phyloP scores from a whole-genome alignment of 768 basidiomycete species.

The Sarcomyxa edulis region DNA sequence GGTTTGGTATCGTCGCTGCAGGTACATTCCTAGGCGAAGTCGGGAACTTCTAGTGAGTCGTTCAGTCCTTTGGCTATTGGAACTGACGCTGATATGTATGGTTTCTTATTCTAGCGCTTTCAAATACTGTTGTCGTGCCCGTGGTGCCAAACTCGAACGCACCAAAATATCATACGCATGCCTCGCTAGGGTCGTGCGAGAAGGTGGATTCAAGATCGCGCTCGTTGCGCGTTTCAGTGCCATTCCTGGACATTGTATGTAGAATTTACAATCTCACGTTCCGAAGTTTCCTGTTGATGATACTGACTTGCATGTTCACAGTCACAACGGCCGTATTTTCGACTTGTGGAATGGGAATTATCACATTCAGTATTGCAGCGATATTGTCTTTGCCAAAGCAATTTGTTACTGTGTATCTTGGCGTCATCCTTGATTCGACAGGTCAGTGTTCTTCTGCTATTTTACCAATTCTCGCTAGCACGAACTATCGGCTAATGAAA shows the following conservation, averaged over 20 bases:
- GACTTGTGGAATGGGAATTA: conserved; percentile 82
- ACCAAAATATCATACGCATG: conserved; percentile 55
- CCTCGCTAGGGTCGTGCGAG: conserved; percentile 64
- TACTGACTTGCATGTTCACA: conserved; percentile 18
- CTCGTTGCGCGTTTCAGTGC: conserved; percentile 74
- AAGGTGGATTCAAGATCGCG: conserved; percentile 85
- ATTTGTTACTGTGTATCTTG: conserved; percentile 87
- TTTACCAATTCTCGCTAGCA: background rate
- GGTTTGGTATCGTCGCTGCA: conserved; percentile 81
- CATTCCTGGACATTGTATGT: conserved; percentile 82
- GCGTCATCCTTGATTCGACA: conserved; percentile 63
- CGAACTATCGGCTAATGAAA: conserved; percentile 2
- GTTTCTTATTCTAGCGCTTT: conserved; percentile 51
- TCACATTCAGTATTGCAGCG: conserved; percentile 74
- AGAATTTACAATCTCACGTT: background rate
- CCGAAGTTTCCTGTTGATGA: conserved; percentile 5
- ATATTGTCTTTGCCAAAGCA: conserved; percentile 86
- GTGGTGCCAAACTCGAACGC: conserved; percentile 71
- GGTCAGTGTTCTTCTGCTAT: conserved; percentile 20
- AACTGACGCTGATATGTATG: background rate
- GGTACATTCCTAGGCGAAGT: conserved; percentile 85
- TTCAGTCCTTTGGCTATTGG: background rate
- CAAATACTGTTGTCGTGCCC: conserved; percentile 69
- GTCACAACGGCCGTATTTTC: conserved; percentile 88
- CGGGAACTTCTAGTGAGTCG: conserved; percentile 78